phyloP scores from a whole-genome alignment of 768 basidiomycete species.

The Calocera cornea region DNA sequence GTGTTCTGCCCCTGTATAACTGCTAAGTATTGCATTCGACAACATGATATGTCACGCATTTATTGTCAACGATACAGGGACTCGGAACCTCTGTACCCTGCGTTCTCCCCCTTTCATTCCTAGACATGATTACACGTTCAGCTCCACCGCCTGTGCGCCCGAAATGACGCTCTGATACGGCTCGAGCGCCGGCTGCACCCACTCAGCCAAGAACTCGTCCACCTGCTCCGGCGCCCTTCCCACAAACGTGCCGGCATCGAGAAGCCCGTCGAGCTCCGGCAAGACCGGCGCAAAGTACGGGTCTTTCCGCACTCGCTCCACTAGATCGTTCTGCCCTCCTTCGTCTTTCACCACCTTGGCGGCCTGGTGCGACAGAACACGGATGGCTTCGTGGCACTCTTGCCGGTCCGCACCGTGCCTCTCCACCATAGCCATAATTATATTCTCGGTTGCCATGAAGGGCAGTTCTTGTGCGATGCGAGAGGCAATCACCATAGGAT shows the following conservation, averaged over 20 bases:
- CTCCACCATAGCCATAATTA: slow-evolving; percentile 97
- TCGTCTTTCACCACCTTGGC: slow-evolving; percentile 88
- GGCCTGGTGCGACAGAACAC: slow-evolving; percentile 87
- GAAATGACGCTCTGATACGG: slow-evolving; percentile 26
- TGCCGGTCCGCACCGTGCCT: slow-evolving; percentile 86
- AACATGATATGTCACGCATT: not conserved
- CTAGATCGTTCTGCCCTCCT: slow-evolving; percentile 89
- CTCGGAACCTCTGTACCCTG: not conserved
- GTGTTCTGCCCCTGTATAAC: not conserved
- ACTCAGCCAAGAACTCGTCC: slow-evolving; percentile 70
- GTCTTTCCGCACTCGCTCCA: slow-evolving; percentile 68
- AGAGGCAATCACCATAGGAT: slow-evolving; percentile 86
- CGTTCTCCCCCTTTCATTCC: not conserved
- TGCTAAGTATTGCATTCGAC: not conserved
- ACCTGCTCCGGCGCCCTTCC: slow-evolving; percentile 95
- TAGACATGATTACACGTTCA: slow-evolving; percentile 25
- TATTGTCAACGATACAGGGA: not conserved
- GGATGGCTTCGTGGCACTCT: slow-evolving; percentile 87
- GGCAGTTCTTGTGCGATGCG: slow-evolving; percentile 90
- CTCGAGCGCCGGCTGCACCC: slow-evolving; percentile 69
- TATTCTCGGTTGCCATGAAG: slow-evolving; percentile 99
- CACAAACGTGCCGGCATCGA: slow-evolving; percentile 80
- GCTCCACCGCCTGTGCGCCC: slow-evolving; percentile 26
- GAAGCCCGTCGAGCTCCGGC: slow-evolving; percentile 54
- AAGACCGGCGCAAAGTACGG: slow-evolving; percentile 86